A percentile compares a stretch with the other conserved stretches of the same genome.
These are phyloP conservation scores for Yamadazyma scolyti DNA, from an alignment of 805 yeast species.

Conservation along the genomic window DNA sequence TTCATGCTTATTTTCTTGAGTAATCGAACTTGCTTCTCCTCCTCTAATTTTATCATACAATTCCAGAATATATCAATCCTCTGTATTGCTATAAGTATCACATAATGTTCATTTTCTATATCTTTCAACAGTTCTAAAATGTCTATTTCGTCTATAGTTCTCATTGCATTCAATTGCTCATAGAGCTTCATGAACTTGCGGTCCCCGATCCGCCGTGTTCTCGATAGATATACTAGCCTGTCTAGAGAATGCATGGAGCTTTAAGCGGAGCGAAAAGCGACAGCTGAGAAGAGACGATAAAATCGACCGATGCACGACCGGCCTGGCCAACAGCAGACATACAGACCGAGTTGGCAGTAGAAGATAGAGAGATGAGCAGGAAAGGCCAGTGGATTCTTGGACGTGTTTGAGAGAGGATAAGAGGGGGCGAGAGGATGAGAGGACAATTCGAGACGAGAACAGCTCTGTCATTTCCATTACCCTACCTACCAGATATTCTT, in stretches of 20 bases:
- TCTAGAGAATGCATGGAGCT: constrained; percentile 2
- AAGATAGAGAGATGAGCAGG: no score
- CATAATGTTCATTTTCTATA: constrained; percentile 9
- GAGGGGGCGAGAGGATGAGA: no score
- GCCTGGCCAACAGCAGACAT: no score
- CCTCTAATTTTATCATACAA: constrained; percentile 6
- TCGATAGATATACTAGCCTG: constrained; percentile 9
- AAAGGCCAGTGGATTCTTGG: no score
- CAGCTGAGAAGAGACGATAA: no score
- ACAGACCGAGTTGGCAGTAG: no score
- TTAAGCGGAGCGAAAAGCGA: background rate
- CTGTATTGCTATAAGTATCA: constrained; percentile 5
- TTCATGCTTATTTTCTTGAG: constrained; percentile 9
- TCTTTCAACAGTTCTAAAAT: constrained; percentile 23
- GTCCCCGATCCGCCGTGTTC: constrained; percentile 13
- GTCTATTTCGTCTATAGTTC: constrained; percentile 19
- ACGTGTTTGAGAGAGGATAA: no score
- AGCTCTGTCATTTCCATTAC: no score
- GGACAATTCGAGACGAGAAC: no score
- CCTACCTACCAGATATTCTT: no score
- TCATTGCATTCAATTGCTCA: constrained; percentile 21
- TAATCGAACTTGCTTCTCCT: constrained; percentile 10
- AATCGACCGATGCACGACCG: no score
- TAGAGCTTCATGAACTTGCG: constrained; percentile 24
- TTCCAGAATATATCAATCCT: constrained; percentile 8